These are phyloP conservation scores for Moricandia arvensis DNA, from an alignment of 345 rosid species.

Conservation along the genomic window DNA sequence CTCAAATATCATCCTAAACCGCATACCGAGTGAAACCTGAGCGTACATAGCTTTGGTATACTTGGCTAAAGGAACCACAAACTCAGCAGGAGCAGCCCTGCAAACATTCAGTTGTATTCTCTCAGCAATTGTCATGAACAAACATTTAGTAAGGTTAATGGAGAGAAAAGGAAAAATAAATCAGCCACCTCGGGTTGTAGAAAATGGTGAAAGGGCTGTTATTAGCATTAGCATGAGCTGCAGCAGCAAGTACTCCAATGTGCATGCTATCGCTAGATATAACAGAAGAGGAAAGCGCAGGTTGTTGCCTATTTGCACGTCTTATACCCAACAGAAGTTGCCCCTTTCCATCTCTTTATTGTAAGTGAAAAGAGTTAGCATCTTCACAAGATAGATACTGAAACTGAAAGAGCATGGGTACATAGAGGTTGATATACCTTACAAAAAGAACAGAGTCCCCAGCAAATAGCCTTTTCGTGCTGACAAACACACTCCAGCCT, in stretches of 20 bases:
- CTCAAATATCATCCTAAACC: constrained; percentile 98
- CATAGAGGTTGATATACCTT: constrained; percentile 48
- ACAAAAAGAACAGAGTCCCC: constrained; percentile 94
- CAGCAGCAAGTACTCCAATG: constrained; percentile 98
- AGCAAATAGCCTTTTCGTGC: constrained; percentile 88
- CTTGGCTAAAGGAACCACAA: constrained; percentile 95
- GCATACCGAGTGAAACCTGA: constrained; percentile 91
- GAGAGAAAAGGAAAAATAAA: constrained; percentile 3
- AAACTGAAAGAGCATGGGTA: constrained; percentile 18
- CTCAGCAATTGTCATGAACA: constrained; percentile 25
- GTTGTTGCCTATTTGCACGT: constrained; percentile 86
- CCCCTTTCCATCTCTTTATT: constrained; percentile 82
- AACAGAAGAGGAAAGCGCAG: constrained; percentile 90
- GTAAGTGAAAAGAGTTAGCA: constrained; percentile 13
- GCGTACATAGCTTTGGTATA: constrained; percentile 82
- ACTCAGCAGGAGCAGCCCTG: constrained; percentile 96
- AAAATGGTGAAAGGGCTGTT: constrained; percentile 88
- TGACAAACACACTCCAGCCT: constrained; percentile 95
- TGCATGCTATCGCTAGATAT: constrained; percentile 99
- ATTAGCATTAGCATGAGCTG: constrained; percentile 97
- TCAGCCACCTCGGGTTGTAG: constrained; percentile 82
- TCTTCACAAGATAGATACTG: constrained; percentile 5
- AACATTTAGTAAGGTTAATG: background rate
- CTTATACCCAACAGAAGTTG: constrained; percentile 86
- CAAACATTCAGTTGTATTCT: constrained; percentile 29